Percentiles rank a stretch among this genome's conserved stretches.
These are phyloP conservation scores for Sextonia rubra DNA, from an alignment of 164 flowering plant species.

Conservation along the genomic window DNA sequence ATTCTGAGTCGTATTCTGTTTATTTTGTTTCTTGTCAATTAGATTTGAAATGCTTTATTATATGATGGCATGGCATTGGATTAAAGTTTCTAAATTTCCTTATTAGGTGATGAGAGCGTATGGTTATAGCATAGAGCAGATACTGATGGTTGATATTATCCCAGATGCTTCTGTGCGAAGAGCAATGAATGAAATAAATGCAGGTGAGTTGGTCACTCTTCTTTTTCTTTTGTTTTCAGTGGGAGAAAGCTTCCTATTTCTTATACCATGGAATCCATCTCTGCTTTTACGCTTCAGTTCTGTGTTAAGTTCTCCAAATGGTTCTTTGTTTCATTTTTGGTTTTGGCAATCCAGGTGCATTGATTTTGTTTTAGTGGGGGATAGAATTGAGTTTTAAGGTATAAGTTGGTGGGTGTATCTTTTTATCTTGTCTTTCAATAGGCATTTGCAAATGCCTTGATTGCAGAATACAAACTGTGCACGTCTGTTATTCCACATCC, in stretches of 20 bases:
- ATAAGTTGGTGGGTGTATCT: no score
- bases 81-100: not conserved
- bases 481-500: no score
- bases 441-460: no score
- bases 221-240: not conserved
- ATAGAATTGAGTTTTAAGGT: not conserved
- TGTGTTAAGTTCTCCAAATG: not conserved
- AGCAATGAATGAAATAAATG: conserved; percentile 99
- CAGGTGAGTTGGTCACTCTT: conserved; percentile 44
- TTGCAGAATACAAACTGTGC: no score
- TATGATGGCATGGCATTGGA: not conserved
- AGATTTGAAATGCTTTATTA: no score
- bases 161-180: conserved; percentile 89
- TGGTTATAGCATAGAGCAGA: conserved; percentile 97
- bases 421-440: not conserved
- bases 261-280: not conserved
- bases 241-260: not conserved
- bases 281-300: not conserved
- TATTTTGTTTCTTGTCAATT: no score
- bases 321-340: not conserved
- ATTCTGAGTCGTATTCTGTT: no score
- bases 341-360: not conserved
- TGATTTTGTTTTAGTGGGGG: no score
- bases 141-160: conserved; percentile 93
- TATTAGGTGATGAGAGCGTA: conserved; percentile 90